Conservation (phyloP, 2,329 filamentous ascomycete species). For the Colletotrichum sp. region DNA sequence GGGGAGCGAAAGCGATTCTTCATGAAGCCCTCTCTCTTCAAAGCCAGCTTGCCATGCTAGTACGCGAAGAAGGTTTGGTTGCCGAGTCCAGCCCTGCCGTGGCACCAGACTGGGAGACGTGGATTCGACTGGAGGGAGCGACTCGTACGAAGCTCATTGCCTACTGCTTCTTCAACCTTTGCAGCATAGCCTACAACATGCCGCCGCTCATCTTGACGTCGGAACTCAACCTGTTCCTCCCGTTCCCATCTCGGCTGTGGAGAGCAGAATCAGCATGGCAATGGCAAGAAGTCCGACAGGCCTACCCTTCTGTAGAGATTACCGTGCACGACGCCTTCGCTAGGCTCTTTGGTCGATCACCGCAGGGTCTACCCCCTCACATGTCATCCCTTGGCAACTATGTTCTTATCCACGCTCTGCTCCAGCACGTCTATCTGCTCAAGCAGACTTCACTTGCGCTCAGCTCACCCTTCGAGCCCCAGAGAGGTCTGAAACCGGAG, state of each 20-base stretch:
- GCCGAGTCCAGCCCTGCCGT: slow-evolving; percentile 51
- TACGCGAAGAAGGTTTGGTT: slow-evolving; percentile 61
- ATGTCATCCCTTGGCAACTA: slow-evolving; percentile 71
- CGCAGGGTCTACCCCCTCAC: slow-evolving; percentile 51
- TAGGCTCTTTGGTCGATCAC: slow-evolving; percentile 55
- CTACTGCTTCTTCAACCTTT: slow-evolving; percentile 67
- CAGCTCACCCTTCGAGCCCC: slow-evolving; percentile 52
- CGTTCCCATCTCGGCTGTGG: slow-evolving; percentile 61
- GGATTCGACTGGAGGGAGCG: slow-evolving; percentile 61
- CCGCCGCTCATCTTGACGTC: slow-evolving; percentile 62
- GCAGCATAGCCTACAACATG: slow-evolving; percentile 66
- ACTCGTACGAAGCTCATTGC: slow-evolving; percentile 64
- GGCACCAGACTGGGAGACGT: slow-evolving; percentile 60
- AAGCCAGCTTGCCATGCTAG: slow-evolving; percentile 60
- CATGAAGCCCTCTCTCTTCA: slow-evolving; percentile 64
- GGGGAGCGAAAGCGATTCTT: slow-evolving; percentile 64
- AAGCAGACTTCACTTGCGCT: slow-evolving; percentile 64
- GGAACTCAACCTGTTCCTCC: slow-evolving; percentile 60
- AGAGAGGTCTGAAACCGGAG: slow-evolving; percentile 55
- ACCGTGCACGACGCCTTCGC: slow-evolving; percentile 62
- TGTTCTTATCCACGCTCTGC: slow-evolving; percentile 71
- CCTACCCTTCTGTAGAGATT: slow-evolving; percentile 54
- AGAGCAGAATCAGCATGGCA: slow-evolving; percentile 61
- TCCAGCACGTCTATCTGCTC: slow-evolving; percentile 74
- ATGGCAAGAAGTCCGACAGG: slow-evolving; percentile 62